These are phyloP conservation scores for Candida silvatica DNA, from an alignment of 805 yeast genomes.

Conservation along the genomic window DNA sequence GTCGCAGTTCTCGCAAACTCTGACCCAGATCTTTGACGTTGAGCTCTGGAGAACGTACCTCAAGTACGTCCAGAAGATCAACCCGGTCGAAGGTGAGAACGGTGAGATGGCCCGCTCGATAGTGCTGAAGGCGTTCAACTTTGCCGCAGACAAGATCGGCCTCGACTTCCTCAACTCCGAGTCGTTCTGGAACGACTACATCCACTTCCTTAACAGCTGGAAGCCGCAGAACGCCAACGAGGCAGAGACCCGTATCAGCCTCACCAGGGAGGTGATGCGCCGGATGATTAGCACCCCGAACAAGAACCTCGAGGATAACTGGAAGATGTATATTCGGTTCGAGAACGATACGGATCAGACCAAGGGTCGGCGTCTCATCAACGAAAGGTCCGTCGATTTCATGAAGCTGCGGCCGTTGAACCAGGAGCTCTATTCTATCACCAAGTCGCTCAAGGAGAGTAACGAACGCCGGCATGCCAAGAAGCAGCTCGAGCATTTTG, in stretches of 20 bases:
- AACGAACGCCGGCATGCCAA: slow-evolving; percentile 12
- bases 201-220: slow-evolving; percentile 74
- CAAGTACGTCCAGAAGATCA: slow-evolving; percentile 63
- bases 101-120: slow-evolving; percentile 72
- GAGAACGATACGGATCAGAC: slow-evolving; percentile 67
- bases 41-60: slow-evolving; percentile 73
- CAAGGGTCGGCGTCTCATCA: slow-evolving; percentile 77
- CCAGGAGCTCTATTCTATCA: slow-evolving; percentile 57
- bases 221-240: slow-evolving; percentile 78
- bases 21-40: slow-evolving; percentile 55
- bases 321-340: slow-evolving; percentile 78
- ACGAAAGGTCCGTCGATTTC: slow-evolving; percentile 74
- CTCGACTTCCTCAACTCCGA: slow-evolving; percentile 59
- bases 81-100: slow-evolving; percentile 58
- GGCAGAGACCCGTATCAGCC: slow-evolving; percentile 70
- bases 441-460: slow-evolving; percentile 21
- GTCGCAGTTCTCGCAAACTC: slow-evolving; percentile 52
- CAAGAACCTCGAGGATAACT: slow-evolving; percentile 61
- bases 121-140: slow-evolving; percentile 75
- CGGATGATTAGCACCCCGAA: slow-evolving; percentile 71
- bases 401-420: slow-evolving; percentile 80
- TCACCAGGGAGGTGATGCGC: slow-evolving; percentile 65
- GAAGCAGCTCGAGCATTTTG: slow-evolving; percentile 51
- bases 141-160: slow-evolving; percentile 73
- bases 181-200: slow-evolving; percentile 71